Evolutionary conservation across 2,329 filamentous ascomycete species (phyloP).

Genomic region (Fusarium sp.): DNA sequence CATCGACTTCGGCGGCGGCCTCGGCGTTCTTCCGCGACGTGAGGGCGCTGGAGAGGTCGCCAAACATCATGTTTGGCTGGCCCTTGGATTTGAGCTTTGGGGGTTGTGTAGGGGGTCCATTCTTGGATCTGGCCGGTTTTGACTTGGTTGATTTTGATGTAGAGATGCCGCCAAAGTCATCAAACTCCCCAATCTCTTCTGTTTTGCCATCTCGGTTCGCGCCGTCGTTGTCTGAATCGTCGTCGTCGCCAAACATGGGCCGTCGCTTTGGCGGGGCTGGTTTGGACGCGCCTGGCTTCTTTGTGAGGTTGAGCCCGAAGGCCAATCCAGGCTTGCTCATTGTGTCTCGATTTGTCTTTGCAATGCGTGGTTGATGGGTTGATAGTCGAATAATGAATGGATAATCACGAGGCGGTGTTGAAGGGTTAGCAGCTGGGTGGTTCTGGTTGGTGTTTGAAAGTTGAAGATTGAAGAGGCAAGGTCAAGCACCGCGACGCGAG

Average conservation of each 20-base stretch:
- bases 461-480: slow-evolving; percentile 7
- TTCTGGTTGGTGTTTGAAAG: slow-evolving; percentile 11
- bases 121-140: slow-evolving; percentile 51
- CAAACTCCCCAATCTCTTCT: slow-evolving; percentile 74
- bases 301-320: slow-evolving; percentile 70
- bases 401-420: slow-evolving; percentile 6
- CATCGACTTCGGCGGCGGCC: slow-evolving; percentile 74
- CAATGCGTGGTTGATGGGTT: neutral
- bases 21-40: slow-evolving; percentile 72
- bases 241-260: slow-evolving; percentile 67
- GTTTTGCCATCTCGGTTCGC: slow-evolving; percentile 52
- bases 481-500: neutral
- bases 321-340: slow-evolving; percentile 64
- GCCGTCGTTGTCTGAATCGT: slow-evolving; percentile 66
- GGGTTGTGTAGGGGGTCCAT: slow-evolving; percentile 50
- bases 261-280: slow-evolving; percentile 63
- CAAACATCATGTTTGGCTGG: slow-evolving; percentile 61
- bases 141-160: slow-evolving; percentile 35
- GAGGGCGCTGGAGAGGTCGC: slow-evolving; percentile 74
- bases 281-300: slow-evolving; percentile 66
- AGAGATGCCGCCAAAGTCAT: slow-evolving; percentile 55
- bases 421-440: neutral
- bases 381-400: neutral
- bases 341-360: slow-evolving; percentile 6
- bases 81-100: slow-evolving; percentile 60